phyloP scores from a whole-genome alignment of 768 basidiomycete genomes.

The Vishniacozyma victoriae region DNA sequence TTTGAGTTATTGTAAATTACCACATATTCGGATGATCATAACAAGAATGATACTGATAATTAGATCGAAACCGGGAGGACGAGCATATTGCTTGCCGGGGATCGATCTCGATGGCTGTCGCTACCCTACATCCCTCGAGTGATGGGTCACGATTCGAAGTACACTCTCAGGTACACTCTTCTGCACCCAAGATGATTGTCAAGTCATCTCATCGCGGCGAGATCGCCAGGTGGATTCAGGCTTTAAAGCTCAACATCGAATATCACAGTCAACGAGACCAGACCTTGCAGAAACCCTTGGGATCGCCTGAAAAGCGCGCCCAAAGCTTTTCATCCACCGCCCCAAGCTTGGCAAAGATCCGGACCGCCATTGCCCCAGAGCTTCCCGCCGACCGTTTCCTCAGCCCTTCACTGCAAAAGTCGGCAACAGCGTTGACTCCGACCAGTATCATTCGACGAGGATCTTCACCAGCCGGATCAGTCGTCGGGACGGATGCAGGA shows the following conservation, averaged over 20 bases:
- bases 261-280: slow-evolving; percentile 53
- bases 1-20: slow-evolving; percentile 53
- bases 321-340: slow-evolving; percentile 10
- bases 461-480: background rate
- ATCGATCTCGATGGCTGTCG: slow-evolving; percentile 78
- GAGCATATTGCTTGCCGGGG: slow-evolving; percentile 79
- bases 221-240: slow-evolving; percentile 77
- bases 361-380: slow-evolving; percentile 2
- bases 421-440: slow-evolving; percentile 27
- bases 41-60: slow-evolving; percentile 39
- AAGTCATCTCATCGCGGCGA: slow-evolving; percentile 73
- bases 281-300: background rate
- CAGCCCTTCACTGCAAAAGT: slow-evolving; percentile 18
- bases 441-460: slow-evolving; percentile 4
- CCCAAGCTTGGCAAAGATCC: background rate
- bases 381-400: slow-evolving; percentile 35
- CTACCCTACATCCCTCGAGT: slow-evolving; percentile 53
- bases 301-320: slow-evolving; percentile 1
- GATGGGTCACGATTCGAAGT: slow-evolving; percentile 72
- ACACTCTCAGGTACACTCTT: slow-evolving; percentile 49
- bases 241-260: slow-evolving; percentile 67
- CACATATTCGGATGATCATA: too few species aligned
- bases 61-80: slow-evolving; percentile 85
- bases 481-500: slow-evolving; percentile 8
- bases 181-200: slow-evolving; percentile 44